phyloP scores from a whole-genome alignment of 1,139 yeast genomes.

The Yamadazyma oceani region DNA sequence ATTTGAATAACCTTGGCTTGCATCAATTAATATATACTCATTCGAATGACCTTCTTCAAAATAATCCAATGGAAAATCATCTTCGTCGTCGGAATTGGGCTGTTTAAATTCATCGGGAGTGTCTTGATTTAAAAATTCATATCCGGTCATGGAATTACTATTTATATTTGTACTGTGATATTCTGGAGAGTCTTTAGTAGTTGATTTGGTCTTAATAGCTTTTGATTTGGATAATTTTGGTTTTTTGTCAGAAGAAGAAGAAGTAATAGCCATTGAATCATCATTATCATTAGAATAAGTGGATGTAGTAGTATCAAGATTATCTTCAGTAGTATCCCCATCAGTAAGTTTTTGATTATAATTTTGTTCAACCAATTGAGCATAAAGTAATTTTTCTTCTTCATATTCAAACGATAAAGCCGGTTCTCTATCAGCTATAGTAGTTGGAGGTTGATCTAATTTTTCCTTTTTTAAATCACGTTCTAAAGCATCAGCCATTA shows the following conservation, averaged over 20 bases:
- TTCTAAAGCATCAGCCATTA: conserved; percentile 92
- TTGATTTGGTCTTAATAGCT: neutral
- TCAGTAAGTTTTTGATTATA: conserved; percentile 28
- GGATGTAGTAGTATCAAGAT: conserved; percentile 9
- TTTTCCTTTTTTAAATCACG: conserved; percentile 84
- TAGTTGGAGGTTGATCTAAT: conserved; percentile 56
- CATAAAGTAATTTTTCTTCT: conserved; percentile 44
- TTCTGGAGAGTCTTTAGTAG: conserved; percentile 17
- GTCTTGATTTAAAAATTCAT: conserved; percentile 24
- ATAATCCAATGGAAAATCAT: conserved; percentile 71
- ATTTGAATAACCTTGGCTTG: conserved; percentile 20
- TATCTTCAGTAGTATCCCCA: conserved; percentile 12
- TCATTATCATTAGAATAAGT: conserved; percentile 9
- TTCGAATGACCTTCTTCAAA: conserved; percentile 29
- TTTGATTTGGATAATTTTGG: neutral
- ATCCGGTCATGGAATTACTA: conserved; percentile 12
- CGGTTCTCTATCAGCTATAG: conserved; percentile 60
- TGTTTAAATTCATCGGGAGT: conserved; percentile 27
- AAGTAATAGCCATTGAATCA: neutral
- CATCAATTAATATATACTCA: conserved; percentile 38
- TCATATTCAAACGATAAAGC: conserved; percentile 61
- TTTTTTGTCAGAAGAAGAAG: neutral
- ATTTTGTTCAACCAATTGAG: conserved; percentile 51
- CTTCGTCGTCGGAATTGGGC: conserved; percentile 34
- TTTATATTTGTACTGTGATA: conserved; percentile 15